A percentile compares a stretch with the other conserved stretches of the same genome.
These are phyloP conservation scores for Salix viminalis DNA, from an alignment of 345 rosid genomes.

Conservation along the genomic window DNA sequence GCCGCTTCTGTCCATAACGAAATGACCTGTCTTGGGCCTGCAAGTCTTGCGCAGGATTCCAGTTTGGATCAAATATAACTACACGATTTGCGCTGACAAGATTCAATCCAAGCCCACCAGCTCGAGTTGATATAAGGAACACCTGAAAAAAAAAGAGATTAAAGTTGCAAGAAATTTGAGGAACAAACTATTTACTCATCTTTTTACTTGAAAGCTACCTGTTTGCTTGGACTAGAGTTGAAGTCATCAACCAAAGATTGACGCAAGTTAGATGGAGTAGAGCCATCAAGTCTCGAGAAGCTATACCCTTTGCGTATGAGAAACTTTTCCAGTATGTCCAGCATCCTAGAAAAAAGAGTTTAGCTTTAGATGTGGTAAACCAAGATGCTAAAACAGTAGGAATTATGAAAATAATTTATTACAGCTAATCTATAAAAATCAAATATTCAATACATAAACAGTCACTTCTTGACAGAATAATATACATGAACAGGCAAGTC, in stretches of 20 bases:
- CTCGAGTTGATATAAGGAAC: constrained; percentile 95
- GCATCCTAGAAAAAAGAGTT: constrained; percentile 55
- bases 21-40: constrained; percentile 96
- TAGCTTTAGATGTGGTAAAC: constrained; percentile 17
- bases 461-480: not conserved
- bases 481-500: not conserved
- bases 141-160: constrained; percentile 44
- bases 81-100: constrained; percentile 94
- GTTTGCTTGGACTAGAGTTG: constrained; percentile 89
- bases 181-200: not conserved
- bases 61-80: constrained; percentile 92
- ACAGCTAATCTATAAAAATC: not conserved
- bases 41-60: constrained; percentile 94
- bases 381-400: not conserved
- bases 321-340: constrained; percentile 85
- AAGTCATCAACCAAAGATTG: constrained; percentile 86
- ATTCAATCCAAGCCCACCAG: constrained; percentile 97
- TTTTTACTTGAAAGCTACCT: constrained; percentile 34
- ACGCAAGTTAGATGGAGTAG: constrained; percentile 75
- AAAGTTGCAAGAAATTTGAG: constrained; percentile 1
- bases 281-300: constrained; percentile 91
- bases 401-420: not conserved
- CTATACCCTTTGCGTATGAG: constrained; percentile 83
- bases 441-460: not conserved
- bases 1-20: constrained; percentile 91